phyloP scores from a whole-genome alignment of 805 yeast species.

The Kodamaea jinghongensis region DNA sequence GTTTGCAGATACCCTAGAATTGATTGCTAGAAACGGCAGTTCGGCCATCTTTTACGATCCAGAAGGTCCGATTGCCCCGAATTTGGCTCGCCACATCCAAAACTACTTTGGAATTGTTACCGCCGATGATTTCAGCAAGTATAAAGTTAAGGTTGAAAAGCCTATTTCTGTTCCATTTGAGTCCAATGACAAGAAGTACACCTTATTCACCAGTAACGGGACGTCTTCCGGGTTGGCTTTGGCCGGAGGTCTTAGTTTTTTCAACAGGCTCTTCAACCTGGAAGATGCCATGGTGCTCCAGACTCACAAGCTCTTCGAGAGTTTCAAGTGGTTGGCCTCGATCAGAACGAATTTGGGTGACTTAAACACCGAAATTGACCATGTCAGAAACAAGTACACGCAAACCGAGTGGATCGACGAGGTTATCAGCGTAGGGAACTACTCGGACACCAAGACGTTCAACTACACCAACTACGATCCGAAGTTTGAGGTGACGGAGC shows the following conservation, averaged over 20 bases:
- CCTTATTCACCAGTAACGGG: constrained; percentile 54
- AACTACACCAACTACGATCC: constrained; percentile 79
- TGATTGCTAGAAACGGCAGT: constrained; percentile 75
- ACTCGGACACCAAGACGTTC: constrained; percentile 55
- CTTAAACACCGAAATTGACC: constrained; percentile 26
- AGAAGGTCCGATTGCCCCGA: constrained; percentile 64
- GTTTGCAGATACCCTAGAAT: constrained; percentile 63
- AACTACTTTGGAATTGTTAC: constrained; percentile 66
- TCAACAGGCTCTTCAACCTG: constrained; percentile 37
- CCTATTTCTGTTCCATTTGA: constrained; percentile 21
- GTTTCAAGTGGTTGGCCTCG: constrained; percentile 92
- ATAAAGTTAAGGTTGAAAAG: constrained; percentile 48
- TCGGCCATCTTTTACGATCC: constrained; percentile 82
- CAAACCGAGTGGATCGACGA: constrained; percentile 55
- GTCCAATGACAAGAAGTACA: constrained; percentile 16
- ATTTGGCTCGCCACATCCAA: constrained; percentile 50
- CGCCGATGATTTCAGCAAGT: constrained; percentile 62
- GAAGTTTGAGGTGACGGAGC: constrained; percentile 69
- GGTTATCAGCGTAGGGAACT: constrained; percentile 42
- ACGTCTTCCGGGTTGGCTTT: constrained; percentile 84
- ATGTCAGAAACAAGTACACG: constrained; percentile 42
- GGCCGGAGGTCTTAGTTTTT: constrained; percentile 66
- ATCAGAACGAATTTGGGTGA: constrained; percentile 88
- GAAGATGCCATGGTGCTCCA: constrained; percentile 29
- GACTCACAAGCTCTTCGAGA: constrained; percentile 71